A percentile compares a stretch with the other conserved stretches of the same genome.
Conservation (phyloP, 1,139 yeast genomes). For the Pichia sp. region DNA sequence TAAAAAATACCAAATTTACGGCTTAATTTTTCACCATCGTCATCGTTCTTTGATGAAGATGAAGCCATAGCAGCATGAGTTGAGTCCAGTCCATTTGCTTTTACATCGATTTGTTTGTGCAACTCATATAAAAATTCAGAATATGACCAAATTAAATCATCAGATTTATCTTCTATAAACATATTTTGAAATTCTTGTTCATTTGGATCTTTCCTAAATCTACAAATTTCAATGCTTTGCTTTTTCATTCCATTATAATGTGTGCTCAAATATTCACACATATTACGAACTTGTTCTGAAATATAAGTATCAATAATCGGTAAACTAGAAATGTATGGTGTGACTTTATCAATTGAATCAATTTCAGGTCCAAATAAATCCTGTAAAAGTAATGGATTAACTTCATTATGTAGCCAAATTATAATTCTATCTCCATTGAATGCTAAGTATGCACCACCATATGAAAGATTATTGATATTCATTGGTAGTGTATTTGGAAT, state of each 20-base stretch:
- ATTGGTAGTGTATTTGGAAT: conserved; percentile 47
- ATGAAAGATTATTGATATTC: conserved; percentile 40
- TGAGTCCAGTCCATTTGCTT: conserved; percentile 25
- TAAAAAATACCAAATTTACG: conserved; percentile 15
- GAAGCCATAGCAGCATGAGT: neutral
- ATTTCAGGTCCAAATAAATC: conserved; percentile 67
- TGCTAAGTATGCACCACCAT: conserved; percentile 72
- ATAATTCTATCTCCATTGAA: conserved; percentile 62
- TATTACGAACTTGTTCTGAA: conserved; percentile 59
- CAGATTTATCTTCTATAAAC: conserved; percentile 70
- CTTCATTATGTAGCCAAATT: conserved; percentile 68
- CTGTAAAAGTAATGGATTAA: conserved; percentile 57
- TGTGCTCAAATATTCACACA: conserved; percentile 47
- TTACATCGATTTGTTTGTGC: conserved; percentile 56
- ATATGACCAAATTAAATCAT: conserved; percentile 44
- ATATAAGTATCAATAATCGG: conserved; percentile 70
- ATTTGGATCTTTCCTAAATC: conserved; percentile 61
- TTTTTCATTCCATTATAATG: conserved; percentile 36
- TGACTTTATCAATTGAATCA: conserved; percentile 39
- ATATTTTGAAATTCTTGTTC: conserved; percentile 52
- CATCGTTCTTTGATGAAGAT: neutral
- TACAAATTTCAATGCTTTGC: conserved; percentile 49
- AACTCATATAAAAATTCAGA: conserved; percentile 55
- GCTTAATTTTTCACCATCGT: conserved; percentile 15
- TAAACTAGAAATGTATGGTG: conserved; percentile 46